phyloP scores from a whole-genome alignment of 1,284 basidiomycete genomes.

The Malassezia sp. region DNA sequence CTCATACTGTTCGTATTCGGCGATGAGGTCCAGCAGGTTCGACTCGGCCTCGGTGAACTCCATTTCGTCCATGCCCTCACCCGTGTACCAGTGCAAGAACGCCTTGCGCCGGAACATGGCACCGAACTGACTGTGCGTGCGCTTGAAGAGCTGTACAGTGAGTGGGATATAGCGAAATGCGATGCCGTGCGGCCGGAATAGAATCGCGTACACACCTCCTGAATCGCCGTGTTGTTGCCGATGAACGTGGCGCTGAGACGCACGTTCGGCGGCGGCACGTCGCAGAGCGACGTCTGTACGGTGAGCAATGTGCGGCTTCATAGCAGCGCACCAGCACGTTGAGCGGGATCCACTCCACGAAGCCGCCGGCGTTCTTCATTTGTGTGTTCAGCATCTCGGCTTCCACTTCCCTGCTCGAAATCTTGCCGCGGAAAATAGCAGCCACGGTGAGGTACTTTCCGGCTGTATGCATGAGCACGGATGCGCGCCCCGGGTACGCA shows the following conservation, averaged over 20 bases:
- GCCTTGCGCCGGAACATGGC: slow-evolving; percentile 48
- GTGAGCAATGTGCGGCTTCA: slow-evolving; percentile 1
- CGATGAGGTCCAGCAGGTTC: slow-evolving; percentile 45
- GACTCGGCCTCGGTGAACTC: slow-evolving; percentile 48
- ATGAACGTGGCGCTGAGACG: slow-evolving; percentile 47
- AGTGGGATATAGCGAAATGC: slow-evolving; percentile 50
- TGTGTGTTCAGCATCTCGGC: slow-evolving; percentile 44
- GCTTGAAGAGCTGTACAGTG: slow-evolving; percentile 39
- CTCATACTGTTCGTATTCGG: slow-evolving; percentile 49
- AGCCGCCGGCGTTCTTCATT: slow-evolving; percentile 38
- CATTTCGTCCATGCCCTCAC: slow-evolving; percentile 48
- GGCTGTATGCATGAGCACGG: too few relatives aligned
- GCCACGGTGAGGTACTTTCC: slow-evolving; percentile 52
- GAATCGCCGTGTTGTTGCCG: slow-evolving; percentile 46
- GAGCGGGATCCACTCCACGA: slow-evolving; percentile 48
- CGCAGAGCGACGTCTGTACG: slow-evolving; percentile 45
- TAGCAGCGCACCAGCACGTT: too few relatives aligned
- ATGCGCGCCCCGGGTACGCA: slow-evolving; percentile 10
- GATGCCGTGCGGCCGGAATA: neutral
- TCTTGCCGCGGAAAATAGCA: slow-evolving; percentile 44
- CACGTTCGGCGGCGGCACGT: slow-evolving; percentile 42
- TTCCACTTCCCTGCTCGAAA: slow-evolving; percentile 49
- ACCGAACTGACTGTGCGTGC: slow-evolving; percentile 45
- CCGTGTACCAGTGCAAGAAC: slow-evolving; percentile 48
- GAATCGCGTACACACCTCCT: too few relatives aligned